A percentile compares a stretch with the other conserved stretches of the same genome.
Evolutionary conservation across 805 yeast genomes (phyloP).

Genomic region (Helenozyma rhizophorensis): DNA sequence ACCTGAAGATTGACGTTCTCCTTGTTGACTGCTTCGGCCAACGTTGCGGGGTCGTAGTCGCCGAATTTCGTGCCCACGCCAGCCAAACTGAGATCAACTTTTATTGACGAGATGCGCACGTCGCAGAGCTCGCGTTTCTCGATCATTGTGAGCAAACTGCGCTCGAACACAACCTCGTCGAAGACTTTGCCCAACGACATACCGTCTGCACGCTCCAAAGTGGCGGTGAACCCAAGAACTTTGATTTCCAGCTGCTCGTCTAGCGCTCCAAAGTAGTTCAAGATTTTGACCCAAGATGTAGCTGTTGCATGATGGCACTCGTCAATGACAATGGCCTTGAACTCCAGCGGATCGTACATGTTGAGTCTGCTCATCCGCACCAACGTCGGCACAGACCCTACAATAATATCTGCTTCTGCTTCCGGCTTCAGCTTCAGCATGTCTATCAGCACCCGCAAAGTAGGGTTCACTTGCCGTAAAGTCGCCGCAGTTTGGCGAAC

Average conservation of each 20-base stretch:
- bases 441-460: slow-evolving; percentile 55
- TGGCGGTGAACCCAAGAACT: slow-evolving; percentile 85
- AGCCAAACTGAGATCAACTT: slow-evolving; percentile 42
- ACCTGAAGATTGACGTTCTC: slow-evolving; percentile 52
- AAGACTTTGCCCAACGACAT: slow-evolving; percentile 53
- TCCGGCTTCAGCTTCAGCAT: slow-evolving; percentile 53
- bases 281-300: slow-evolving; percentile 52
- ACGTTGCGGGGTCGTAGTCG: slow-evolving; percentile 51
- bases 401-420: slow-evolving; percentile 54
- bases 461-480: slow-evolving; percentile 46
- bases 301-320: slow-evolving; percentile 94
- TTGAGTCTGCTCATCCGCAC: slow-evolving; percentile 42
- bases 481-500: slow-evolving; percentile 63
- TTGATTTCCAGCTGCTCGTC: slow-evolving; percentile 40
- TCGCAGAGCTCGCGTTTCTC: slow-evolving; percentile 65
- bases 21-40: slow-evolving; percentile 55
- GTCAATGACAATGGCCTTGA: slow-evolving; percentile 74
- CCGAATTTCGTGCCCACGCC: slow-evolving; percentile 28
- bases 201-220: slow-evolving; percentile 74
- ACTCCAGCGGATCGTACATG: slow-evolving; percentile 52
- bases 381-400: slow-evolving; percentile 75
- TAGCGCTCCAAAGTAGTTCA: slow-evolving; percentile 54
- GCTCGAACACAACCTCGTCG: slow-evolving; percentile 71
- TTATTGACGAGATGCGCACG: slow-evolving; percentile 58
- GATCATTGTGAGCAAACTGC: slow-evolving; percentile 63